phyloP scores from a whole-genome alignment of 768 basidiomycete species.

The Leccinellum albellum region DNA sequence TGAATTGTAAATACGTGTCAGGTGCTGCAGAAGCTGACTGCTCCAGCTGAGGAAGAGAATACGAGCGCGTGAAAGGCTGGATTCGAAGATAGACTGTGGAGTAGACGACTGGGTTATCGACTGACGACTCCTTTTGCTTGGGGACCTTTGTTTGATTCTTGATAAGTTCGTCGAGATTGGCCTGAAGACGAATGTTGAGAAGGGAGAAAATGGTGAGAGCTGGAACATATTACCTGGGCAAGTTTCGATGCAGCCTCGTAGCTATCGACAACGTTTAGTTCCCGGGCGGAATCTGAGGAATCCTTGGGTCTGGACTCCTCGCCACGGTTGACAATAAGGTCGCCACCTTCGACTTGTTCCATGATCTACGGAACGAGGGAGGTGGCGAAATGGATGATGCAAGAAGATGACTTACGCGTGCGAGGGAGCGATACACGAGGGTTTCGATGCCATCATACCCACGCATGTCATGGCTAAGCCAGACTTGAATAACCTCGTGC shows the following conservation, averaged over 20 bases:
- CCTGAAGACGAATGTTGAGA: conserved; percentile 41
- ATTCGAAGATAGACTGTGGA: conserved; percentile 91
- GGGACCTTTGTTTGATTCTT: conserved; percentile 51
- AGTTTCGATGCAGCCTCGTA: conserved; percentile 82
- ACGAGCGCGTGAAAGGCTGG: conserved; percentile 73
- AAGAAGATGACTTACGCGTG: conserved; percentile 54
- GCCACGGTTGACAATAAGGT: conserved; percentile 83
- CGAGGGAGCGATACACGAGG: conserved; percentile 84
- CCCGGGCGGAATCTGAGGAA: conserved; percentile 43
- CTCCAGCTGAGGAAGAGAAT: conserved; percentile 39
- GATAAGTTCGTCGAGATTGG: conserved; percentile 71
- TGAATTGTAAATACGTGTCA: conserved; percentile 52
- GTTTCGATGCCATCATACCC: conserved; percentile 95
- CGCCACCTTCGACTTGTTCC: conserved; percentile 93
- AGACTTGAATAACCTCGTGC: conserved; percentile 95
- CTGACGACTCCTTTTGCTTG: conserved; percentile 26
- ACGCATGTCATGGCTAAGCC: conserved; percentile 93
- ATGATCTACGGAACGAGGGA: conserved; percentile 54
- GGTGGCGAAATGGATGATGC: background rate
- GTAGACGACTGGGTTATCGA: conserved; percentile 67
- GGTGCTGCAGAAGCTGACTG: conserved; percentile 21
- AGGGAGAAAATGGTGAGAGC: background rate
- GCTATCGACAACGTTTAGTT: conserved; percentile 80
- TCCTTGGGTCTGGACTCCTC: conserved; percentile 72
- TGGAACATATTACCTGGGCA: conserved; percentile 56